Base-by-base conservation (phyloP, 176 grass and related monocot genomes). In the Elaeis guineensis region DNA sequence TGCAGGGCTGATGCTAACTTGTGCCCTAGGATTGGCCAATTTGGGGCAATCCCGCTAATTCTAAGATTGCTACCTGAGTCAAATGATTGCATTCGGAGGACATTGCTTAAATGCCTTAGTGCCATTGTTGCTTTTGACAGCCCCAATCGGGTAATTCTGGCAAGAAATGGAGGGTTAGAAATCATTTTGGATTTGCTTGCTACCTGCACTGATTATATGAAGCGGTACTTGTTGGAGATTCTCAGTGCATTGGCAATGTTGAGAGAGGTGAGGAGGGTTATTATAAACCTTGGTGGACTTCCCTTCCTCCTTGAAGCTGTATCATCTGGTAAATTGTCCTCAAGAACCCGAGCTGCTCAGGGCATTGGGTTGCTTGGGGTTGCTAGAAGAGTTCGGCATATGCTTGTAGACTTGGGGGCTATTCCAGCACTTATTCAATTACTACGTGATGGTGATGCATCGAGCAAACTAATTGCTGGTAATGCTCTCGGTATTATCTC, bases 401-500 rank as follows among this genome's bases (percentile, higher is more conserved):
- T 44, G 14, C 67, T 70, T 50, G 67, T 70, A 5, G 55, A 70
- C 2, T n/a, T 50, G 54, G 67, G 67, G 20, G 67, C 35, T 21
- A 58, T 58, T 19, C 67, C 32, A 5, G 55, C 54, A 18, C 67
- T 70, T 14, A 18, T 70, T 50, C 35, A 19, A 50, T 70, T 70
- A 25, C 12, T 70, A 7, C 29, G 14, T 9, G 55, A 58, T 19
- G 54, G 30, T 23, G 35, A 70, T 24, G 28, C 19, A n/a, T 25
- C 55, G 0, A 19, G 32, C 17, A 70, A 21, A 32, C 35, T 70
- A 49, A 39, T 70, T 59, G 55, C 67, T 17, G 67, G 28, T 9
- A 70, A 70, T 70, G 67, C 55, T 25, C 67, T 70, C 17, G 67
- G 67, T 18, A 59, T 70, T 24, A 25, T 70, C 19, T 70, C 67